Base-by-base conservation (phyloP, 1,139 yeast species). In the Taphrina flavorubra region DNA sequence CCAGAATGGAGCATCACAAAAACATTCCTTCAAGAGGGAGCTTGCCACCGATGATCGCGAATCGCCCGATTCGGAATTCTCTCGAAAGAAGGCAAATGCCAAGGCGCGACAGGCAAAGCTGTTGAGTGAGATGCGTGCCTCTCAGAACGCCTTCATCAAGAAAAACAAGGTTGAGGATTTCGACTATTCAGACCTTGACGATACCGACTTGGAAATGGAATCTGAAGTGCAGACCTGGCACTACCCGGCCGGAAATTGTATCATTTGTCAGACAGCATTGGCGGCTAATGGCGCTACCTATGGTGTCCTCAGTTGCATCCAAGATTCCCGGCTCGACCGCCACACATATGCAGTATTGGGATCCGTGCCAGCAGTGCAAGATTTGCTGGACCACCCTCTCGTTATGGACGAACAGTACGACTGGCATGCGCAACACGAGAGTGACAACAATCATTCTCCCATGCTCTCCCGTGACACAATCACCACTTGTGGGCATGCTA, bases 401-500 rank as follows among this genome's bases (percentile, higher is more conserved):
- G 42, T 40, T 11, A n/a, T 63, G 37, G 61, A 63, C 16, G 36
- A 55, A 47, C 13, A 55, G 7, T 13, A 39, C n/a, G 61, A 63
- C 78, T 1, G 92, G 92, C 0, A 89, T 88, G 74, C 84, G 87
- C 0, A 75, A 78, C 76, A 31, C 78, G 78, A 6, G 76, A 70
- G 82, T 53, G 81, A 79, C 64, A 83, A 83, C 66, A 80, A 87
- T 7, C 11, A 6, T 14, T 10, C 13, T 6, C 42, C 25, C 6
- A 6, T 11, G 11, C 18, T 13, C 18, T 58, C 62, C 18, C 51
- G 49, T n/a, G 53, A 47, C 34, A 86, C 89, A 0, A 81, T 92
- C 6, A 86, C 88, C 74, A 87, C 96, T 66, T 94, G 99, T 79
- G 96, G 97, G 0, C 99, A 94, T 78, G 96, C 97, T 0, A 88